Conservation (phyloP, 192 early-diverging fungal species). For the Fimicolochytrium jonesii region DNA sequence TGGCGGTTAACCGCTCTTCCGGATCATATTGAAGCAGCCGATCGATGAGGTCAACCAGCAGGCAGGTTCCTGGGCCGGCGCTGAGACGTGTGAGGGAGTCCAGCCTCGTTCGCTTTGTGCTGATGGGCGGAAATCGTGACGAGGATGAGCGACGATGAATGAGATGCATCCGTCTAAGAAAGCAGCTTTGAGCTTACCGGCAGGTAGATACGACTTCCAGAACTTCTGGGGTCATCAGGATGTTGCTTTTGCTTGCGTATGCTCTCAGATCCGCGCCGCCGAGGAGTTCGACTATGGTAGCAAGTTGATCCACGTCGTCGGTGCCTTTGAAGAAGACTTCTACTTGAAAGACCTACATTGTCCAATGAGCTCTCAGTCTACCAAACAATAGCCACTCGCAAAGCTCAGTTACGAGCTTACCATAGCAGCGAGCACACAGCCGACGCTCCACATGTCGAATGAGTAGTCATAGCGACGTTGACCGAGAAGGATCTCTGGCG, state of each 20-base stretch:
- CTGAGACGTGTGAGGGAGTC: too few species aligned
- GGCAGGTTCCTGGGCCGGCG: too few species aligned
- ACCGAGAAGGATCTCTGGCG: constrained; percentile 46
- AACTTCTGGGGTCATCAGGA: constrained; percentile 9
- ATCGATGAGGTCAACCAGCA: too few species aligned
- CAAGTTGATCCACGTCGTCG: constrained; percentile 38
- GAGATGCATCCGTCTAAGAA: too few species aligned
- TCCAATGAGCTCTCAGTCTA: neutral
- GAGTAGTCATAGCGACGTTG: constrained; percentile 40
- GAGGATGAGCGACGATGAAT: too few species aligned
- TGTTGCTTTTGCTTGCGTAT: constrained; percentile 25
- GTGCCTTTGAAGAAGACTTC: constrained; percentile 40
- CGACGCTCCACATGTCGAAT: constrained; percentile 47
- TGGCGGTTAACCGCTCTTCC: constrained; percentile 75
- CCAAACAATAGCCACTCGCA: too few species aligned
- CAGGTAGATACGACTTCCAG: neutral
- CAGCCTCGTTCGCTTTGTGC: too few species aligned
- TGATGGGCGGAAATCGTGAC: too few species aligned
- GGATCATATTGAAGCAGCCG: constrained; percentile 81
- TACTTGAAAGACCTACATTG: constrained; percentile 27
- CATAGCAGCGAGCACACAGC: constrained; percentile 47
- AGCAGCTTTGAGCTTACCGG: too few species aligned
- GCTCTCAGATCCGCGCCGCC: constrained; percentile 31
- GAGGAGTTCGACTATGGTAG: constrained; percentile 30
- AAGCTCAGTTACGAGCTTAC: constrained; percentile 11